Evolutionary conservation across 495 filamentous ascomycete species (phyloP).

Genomic region (Mycothermus thermophilus): DNA sequence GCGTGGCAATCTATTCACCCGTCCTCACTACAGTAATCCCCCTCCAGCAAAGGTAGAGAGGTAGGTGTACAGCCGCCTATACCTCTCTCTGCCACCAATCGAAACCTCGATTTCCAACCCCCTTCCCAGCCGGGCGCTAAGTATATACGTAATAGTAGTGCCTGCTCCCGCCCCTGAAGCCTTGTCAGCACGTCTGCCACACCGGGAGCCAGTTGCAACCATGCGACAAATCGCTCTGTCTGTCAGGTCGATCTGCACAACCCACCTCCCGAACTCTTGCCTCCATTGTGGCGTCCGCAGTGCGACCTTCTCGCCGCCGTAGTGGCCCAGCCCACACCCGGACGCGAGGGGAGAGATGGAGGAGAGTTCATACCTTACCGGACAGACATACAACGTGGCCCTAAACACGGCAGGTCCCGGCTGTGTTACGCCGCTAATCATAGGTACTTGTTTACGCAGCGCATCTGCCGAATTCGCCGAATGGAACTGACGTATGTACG

Average conservation of each 20-base stretch:
- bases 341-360: too few relatives aligned
- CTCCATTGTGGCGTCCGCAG: too few relatives aligned
- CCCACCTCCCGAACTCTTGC: background rate
- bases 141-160: too few relatives aligned
- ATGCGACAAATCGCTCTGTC: background rate
- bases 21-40: background rate
- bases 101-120: too few relatives aligned
- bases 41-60: background rate
- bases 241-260: background rate
- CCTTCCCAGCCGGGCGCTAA: too few relatives aligned
- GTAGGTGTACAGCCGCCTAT: too few relatives aligned
- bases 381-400: background rate
- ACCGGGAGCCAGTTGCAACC: background rate
- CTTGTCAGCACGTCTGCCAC: slow-evolving; percentile 4
- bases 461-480: slow-evolving; percentile 8
- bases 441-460: too few relatives aligned
- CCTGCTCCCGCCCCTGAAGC: background rate
- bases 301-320: too few relatives aligned
- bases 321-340: too few relatives aligned
- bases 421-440: slow-evolving; percentile 9
- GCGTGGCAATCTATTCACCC: slow-evolving; percentile 2
- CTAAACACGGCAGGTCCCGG: background rate
- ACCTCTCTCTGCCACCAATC: too few relatives aligned
- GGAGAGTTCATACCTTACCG: too few relatives aligned
- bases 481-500: slow-evolving; percentile 2